These are phyloP conservation scores for Nicotiana knightiana DNA, from an alignment of 257 asterid genomes.

Conservation along the genomic window DNA sequence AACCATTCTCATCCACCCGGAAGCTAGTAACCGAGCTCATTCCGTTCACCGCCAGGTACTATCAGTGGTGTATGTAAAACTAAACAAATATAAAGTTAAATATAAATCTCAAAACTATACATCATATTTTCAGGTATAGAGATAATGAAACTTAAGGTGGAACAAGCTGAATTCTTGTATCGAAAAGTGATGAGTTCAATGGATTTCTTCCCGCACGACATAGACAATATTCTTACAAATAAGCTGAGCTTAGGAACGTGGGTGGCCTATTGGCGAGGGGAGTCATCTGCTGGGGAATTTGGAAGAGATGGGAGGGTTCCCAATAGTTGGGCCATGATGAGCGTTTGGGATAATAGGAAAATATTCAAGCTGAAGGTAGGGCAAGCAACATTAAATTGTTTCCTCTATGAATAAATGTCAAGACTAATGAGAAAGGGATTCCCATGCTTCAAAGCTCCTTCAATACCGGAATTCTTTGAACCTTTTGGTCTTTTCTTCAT, in stretches of 20 bases:
- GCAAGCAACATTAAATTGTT: constrained; percentile 21
- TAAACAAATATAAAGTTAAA: too few species aligned
- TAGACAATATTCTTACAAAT: constrained; percentile 22
- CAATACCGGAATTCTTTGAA: constrained; percentile 17
- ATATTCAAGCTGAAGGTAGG: constrained; percentile 29
- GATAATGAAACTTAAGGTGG: constrained; percentile 20
- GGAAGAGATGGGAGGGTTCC: constrained; percentile 15
- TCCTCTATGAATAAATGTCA: constrained; percentile 15
- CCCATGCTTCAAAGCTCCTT: constrained; percentile 21
- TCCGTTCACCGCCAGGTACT: neutral
- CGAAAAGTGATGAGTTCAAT: constrained; percentile 26
- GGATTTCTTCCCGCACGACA: constrained; percentile 34
- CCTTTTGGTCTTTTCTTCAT: constrained; percentile 36
- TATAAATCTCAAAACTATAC: too few species aligned
- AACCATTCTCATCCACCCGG: constrained; percentile 30
- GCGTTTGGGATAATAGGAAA: constrained; percentile 33
- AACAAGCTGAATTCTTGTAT: constrained; percentile 29
- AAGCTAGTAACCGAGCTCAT: neutral
- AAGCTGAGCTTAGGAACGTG: constrained; percentile 37
- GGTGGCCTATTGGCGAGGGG: constrained; percentile 25
- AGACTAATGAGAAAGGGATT: constrained; percentile 12
- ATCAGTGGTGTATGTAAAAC: too few species aligned
- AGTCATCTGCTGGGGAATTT: neutral
- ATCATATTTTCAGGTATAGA: neutral
- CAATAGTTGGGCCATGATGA: constrained; percentile 34